These are phyloP conservation scores for Chrysoporthe austroafricana DNA, from an alignment of 2,329 filamentous ascomycete species.

Conservation along the genomic window DNA sequence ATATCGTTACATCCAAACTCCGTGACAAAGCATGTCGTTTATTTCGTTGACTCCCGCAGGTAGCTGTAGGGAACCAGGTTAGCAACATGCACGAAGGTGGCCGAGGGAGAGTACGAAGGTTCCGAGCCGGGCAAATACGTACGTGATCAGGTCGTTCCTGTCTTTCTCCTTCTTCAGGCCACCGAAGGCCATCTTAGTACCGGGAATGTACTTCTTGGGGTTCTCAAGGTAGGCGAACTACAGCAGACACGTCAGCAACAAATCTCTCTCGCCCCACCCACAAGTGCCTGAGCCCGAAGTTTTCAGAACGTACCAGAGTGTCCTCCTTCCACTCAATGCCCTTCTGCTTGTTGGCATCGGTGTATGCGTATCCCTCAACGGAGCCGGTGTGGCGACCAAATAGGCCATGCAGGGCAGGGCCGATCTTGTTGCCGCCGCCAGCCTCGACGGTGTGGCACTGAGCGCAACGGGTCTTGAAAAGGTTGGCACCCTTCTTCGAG, in stretches of 20 bases:
- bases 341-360: conserved; percentile 99
- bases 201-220: conserved; percentile 99
- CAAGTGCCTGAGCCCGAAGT: background rate
- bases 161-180: conserved; percentile 99
- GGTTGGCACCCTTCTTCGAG: conserved; percentile 92
- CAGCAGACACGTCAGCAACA: conserved; percentile 6
- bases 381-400: conserved; percentile 95
- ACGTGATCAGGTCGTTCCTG: conserved; percentile 98
- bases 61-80: conserved; percentile 48
- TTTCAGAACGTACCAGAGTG: conserved; percentile 68
- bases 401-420: conserved; percentile 94
- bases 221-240: conserved; percentile 98
- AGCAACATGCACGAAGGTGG: background rate
- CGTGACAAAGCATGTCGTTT: conserved; percentile 44
- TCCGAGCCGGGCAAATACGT: conserved; percentile 46
- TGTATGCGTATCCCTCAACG: conserved; percentile 94
- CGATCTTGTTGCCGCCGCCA: conserved; percentile 95
- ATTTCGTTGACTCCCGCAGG: conserved; percentile 72
- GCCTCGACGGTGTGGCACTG: conserved; percentile 97
- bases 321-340: conserved; percentile 85
- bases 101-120: background rate
- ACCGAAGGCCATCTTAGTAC: conserved; percentile 99
- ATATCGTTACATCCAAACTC: conserved; percentile 28
- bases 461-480: conserved; percentile 98
- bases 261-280: background rate